A percentile compares a stretch with the other conserved stretches of the same genome.
These are phyloP conservation scores for Nakazawaea anatomiae DNA, from an alignment of 805 yeast genomes.

Conservation along the genomic window DNA sequence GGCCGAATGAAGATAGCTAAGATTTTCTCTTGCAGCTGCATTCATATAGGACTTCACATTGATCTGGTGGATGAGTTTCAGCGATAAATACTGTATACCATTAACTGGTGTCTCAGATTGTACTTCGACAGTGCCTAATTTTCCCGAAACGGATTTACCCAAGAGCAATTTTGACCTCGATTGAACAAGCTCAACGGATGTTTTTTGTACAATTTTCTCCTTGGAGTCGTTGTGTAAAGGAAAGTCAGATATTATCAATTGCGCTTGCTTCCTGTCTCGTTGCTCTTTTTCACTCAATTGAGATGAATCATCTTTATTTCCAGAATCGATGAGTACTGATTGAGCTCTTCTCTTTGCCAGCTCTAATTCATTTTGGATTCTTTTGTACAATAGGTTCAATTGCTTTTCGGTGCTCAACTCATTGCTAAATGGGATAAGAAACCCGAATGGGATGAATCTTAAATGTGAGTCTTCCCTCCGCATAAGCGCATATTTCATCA, in stretches of 20 bases:
- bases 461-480: slow-evolving; percentile 17
- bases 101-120: slow-evolving; percentile 8
- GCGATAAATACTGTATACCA: slow-evolving; percentile 12
- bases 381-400: slow-evolving; percentile 1
- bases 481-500: slow-evolving; percentile 14
- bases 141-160: not conserved
- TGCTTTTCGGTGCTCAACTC: slow-evolving; percentile 11
- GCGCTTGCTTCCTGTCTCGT: not conserved
- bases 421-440: slow-evolving; percentile 8
- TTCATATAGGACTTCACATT: slow-evolving; percentile 4
- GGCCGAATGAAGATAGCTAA: slow-evolving; percentile 4
- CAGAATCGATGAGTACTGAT: not conserved
- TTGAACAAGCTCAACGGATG: not conserved
- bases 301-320: not conserved
- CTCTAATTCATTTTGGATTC: slow-evolving; percentile 2
- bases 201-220: slow-evolving; percentile 3
- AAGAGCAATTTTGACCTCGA: not conserved
- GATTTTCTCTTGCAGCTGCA: slow-evolving; percentile 1
- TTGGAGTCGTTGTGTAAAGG: slow-evolving; percentile 9
- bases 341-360: slow-evolving; percentile 1
- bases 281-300: not conserved
- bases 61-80: slow-evolving; percentile 5
- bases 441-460: slow-evolving; percentile 24
- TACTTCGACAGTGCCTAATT: slow-evolving; percentile 3
- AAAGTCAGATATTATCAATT: slow-evolving; percentile 7